Evolutionary conservation across 169 alveolate species (phyloP).

Genomic region (Cryptosporidium muris): DNA sequence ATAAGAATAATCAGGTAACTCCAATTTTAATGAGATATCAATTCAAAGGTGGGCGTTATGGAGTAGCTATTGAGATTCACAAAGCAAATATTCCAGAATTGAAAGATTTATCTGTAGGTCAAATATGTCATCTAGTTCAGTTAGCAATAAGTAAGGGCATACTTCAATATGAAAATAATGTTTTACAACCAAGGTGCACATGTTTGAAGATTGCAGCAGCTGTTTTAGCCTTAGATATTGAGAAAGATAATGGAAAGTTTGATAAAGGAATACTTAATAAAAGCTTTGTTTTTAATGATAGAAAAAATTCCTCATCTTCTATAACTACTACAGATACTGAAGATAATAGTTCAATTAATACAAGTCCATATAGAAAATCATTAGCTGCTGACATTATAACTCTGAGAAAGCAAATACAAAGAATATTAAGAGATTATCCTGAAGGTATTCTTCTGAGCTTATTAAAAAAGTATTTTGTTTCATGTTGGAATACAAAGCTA

Average conservation of each 20-base stretch:
- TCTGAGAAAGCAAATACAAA: slow-evolving; percentile 7
- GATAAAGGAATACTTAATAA: background rate
- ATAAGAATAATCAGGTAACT: background rate
- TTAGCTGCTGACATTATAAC: background rate
- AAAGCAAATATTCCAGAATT: slow-evolving; percentile 22
- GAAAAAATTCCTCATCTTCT: too few relatives aligned
- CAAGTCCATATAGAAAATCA: background rate
- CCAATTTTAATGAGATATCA: slow-evolving; percentile 6
- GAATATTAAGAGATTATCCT: slow-evolving; percentile 20
- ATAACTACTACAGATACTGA: too few relatives aligned
- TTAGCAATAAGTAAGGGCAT: slow-evolving; percentile 29
- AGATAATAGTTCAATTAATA: too few relatives aligned
- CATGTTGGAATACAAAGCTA: slow-evolving; percentile 43
- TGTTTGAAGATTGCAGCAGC: slow-evolving; percentile 32
- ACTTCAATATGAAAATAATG: slow-evolving; percentile 33
- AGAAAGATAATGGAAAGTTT: background rate
- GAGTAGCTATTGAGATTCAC: slow-evolving; percentile 29
- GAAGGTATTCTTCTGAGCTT: slow-evolving; percentile 42
- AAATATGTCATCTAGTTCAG: slow-evolving; percentile 35
- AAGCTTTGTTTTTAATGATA: background rate
- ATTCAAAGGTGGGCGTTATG: slow-evolving; percentile 53
- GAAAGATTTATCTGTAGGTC: slow-evolving; percentile 10
- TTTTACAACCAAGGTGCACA: slow-evolving; percentile 27
- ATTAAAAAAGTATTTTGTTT: slow-evolving; percentile 12
- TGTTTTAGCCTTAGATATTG: slow-evolving; percentile 6